Evolutionary conservation across 1,284 basidiomycete species (phyloP), one percentile per base, ranked within the genome.

Genomic region (Marasmius oreades): DNA sequence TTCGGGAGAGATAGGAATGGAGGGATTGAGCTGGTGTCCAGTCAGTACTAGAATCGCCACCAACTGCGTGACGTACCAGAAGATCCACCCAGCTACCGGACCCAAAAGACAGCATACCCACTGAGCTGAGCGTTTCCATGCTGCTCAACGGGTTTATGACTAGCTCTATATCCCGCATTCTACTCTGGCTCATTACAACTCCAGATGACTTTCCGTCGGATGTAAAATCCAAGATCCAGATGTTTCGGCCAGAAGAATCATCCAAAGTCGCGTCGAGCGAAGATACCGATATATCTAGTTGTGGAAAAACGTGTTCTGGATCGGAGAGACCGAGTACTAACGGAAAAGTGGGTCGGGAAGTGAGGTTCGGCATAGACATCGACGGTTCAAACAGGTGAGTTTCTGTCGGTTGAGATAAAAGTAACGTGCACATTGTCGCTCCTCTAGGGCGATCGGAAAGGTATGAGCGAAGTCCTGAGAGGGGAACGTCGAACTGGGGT

Each of bases 141-240:
- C 74, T 78, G 47, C 78, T 76, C 44, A 82, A 67, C 8, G 81
- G 82, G 61, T 86, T 81, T 23, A 88, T 72, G 8, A 86, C 73
- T 10, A 78, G 70, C 62, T 86, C 84, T 47, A 88, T 81, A 55
- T 86, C 86, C 55, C 80, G 79, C 79, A 91, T 81, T 52, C 86
- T 77, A 22, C 78, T 77, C 68, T 90, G 88, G 59, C 81, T 84
- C 75, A 90, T 79, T 10, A 90, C 80, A 44, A 91, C 69, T 16
- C 88, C 88, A 16, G 68, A 69, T 44, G 68, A 68, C 58, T 74
- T 71, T 7, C 81, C 79, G 44, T 77, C 76, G 42, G 79, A 72
- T 1, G 86, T 88, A 64, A 91, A 90, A 66, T 90, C 87, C 28
- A 91, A 76, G 11, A 84, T 72, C 86, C 88, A 91, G 1, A 75